Evolutionary conservation across 1,284 basidiomycete species (phyloP), one percentile per base, ranked within the genome.

Genomic region (Uromyces viciae-fabae): DNA sequence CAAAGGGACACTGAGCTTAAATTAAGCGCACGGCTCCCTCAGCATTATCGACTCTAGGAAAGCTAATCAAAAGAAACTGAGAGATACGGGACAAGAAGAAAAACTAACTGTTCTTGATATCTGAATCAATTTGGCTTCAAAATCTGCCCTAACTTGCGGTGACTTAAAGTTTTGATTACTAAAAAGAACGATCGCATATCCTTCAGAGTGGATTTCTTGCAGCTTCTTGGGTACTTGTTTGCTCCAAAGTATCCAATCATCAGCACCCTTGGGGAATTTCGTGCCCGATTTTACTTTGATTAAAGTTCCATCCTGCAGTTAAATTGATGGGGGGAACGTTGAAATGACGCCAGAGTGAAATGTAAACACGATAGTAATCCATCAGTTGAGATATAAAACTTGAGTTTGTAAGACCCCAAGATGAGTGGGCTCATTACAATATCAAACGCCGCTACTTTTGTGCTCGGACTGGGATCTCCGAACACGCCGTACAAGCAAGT

Each of bases 161-260:
- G 19, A 93, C 93, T 82, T 3, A 64, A 56, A 33, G 11, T 58
- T 38, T 52, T 56, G n/a, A 82, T 74, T 62, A 68, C 62, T 74
- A 66, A 69, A 8, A 40, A 73, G 31, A n/a, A 71, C 36, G 31
- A 64, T 36, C 31, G 85, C 88, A 76, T 82, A 93, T 90, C 93
- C 93, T 46, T 89, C 86, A 22, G 89, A 86, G 77, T 90, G 87
- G 1, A 91, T 86, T 81, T 90, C 87, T 83, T 90, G 89, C 82
- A 97, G 85, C 84, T 90, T 91, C 5, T 85, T 84, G 0, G 91
- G 91, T 0, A 97, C 90, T n/a, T 84, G 85, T 0, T 88, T 85
- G 82, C 90, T 86, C 93, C 93, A 95, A 92, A 93, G 94, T 82
- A 90, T 88, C 90, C 92, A 95, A 82, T 89, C 88, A 0, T 87